Conservation (phyloP, 2,329 filamentous ascomycete species). For the Mycocentrospora acerina region DNA sequence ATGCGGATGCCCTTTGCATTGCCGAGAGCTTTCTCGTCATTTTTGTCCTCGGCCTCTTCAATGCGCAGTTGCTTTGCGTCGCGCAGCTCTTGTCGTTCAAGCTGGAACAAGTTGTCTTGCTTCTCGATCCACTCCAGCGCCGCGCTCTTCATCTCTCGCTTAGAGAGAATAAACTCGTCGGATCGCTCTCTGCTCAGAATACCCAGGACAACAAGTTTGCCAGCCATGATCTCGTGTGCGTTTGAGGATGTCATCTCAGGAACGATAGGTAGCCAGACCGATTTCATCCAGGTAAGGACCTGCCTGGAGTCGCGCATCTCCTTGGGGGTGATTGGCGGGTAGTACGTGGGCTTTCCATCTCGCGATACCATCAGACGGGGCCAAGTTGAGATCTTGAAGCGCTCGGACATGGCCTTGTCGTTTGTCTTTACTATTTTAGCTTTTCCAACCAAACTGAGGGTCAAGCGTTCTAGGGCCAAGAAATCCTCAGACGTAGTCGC, state of each 20-base stretch:
- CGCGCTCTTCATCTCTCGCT: conserved; percentile 91
- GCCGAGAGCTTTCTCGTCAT: conserved; percentile 82
- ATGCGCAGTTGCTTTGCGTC: conserved; percentile 94
- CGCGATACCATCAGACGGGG: conserved; percentile 88
- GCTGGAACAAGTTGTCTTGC: conserved; percentile 85
- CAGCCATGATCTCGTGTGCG: conserved; percentile 90
- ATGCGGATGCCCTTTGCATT: conserved; percentile 89
- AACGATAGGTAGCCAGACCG: conserved; percentile 93
- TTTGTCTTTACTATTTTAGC: conserved; percentile 91
- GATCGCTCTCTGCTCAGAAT: conserved; percentile 78
- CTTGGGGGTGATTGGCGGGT: conserved; percentile 79
- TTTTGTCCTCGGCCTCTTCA: conserved; percentile 91
- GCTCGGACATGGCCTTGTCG: conserved; percentile 70
- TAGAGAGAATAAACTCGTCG: conserved; percentile 75
- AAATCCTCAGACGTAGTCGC: conserved; percentile 94
- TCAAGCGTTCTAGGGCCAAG: conserved; percentile 79
- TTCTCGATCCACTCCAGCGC: conserved; percentile 98
- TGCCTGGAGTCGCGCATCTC: conserved; percentile 88
- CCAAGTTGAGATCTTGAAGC: conserved; percentile 96
- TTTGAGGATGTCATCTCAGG: conserved; percentile 91
- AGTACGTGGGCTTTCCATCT: conserved; percentile 88
- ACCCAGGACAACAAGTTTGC: conserved; percentile 90
- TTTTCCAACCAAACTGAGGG: conserved; percentile 84
- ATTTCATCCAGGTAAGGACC: conserved; percentile 90
- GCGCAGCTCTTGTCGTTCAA: conserved; percentile 88